Percentiles rank a stretch among this genome's conserved stretches.
These are phyloP conservation scores for Microsporum canis DNA, from an alignment of 2,329 filamentous ascomycete genomes.

Conservation along the genomic window DNA sequence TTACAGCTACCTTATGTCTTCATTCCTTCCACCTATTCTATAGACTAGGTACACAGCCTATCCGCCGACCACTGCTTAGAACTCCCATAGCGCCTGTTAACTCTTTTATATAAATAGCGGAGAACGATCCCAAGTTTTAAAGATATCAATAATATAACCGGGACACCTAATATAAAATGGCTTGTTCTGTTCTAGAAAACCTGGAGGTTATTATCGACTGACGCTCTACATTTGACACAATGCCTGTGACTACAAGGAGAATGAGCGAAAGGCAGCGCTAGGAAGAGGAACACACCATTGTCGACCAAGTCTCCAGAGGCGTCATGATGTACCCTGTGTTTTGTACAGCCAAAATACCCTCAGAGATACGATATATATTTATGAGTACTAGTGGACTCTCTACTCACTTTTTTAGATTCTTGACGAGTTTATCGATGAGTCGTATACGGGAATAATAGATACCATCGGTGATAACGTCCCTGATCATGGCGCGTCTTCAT, in stretches of 20 bases:
- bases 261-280: background rate
- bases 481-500: background rate
- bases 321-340: conserved; percentile 6
- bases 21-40: too few species aligned
- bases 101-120: too few species aligned
- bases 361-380: conserved; percentile 1
- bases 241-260: background rate
- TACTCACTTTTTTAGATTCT: conserved; percentile 8
- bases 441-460: conserved; percentile 1
- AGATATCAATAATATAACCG: too few species aligned
- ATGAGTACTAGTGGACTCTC: background rate
- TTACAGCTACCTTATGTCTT: too few species aligned
- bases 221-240: background rate
- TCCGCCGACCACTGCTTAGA: too few species aligned
- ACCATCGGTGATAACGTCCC: background rate
- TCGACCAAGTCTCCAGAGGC: conserved; percentile 5
- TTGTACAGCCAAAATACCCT: conserved; percentile 8
- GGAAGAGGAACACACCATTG: background rate
- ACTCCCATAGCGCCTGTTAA: too few species aligned
- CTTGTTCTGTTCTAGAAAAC: background rate
- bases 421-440: conserved; percentile 9
- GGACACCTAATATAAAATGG: too few species aligned
- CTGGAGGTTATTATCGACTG: background rate
- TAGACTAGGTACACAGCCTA: too few species aligned
- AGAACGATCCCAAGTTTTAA: too few species aligned